Base-by-base conservation (phyloP, 192 early-diverging fungal species). In the Rhizophagus sp. region DNA sequence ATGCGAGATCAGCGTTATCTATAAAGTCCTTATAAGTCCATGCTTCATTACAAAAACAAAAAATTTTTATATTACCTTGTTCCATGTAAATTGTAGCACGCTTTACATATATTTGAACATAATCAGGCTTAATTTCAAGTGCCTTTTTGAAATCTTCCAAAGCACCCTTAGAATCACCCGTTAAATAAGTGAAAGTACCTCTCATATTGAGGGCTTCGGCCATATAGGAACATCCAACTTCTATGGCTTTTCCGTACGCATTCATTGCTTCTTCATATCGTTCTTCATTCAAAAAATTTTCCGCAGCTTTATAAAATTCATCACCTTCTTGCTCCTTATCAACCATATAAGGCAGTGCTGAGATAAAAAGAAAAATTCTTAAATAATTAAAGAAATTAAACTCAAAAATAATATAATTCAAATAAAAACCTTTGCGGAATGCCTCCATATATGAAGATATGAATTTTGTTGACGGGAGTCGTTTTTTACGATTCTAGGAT, bases 381-480 rank as follows among this genome's bases (percentile, higher is more conserved):
- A 44, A 24, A 24, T 24, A 39, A 44, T 44, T 36, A 27, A 27
- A 62, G 63, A 24, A 30, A 70, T 13, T 47, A 61, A 19, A 34
- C 15, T 44, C 19, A 70, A 70, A n/a, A 41, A n/a, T 41, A 41
- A 19, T 39, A 41, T 34, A 24, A 47, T 47, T 47, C 27, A 52
- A 9, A 67, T 57, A 36, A 39, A 62, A 74, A 84, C 83, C 83
- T 79, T 84, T 84, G 33, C 91, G 86, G 88, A 97, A 98, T 15
- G 97, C 96, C 81, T 98, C 97, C 82, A 99, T 89, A 84, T 97
- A 99, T 5, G 95, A 95, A 41, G 88, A 88, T 82, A 98, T 94
- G 83, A 97, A 99, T 49, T 96, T 96, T 82, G 89, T 88, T 9
- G 95, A 97, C n/a, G 97, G 98, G 69, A 99, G 85, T 11, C 89